Conservation (phyloP, 164 flowering plant species). For the Macadamia tetraphylla region DNA sequence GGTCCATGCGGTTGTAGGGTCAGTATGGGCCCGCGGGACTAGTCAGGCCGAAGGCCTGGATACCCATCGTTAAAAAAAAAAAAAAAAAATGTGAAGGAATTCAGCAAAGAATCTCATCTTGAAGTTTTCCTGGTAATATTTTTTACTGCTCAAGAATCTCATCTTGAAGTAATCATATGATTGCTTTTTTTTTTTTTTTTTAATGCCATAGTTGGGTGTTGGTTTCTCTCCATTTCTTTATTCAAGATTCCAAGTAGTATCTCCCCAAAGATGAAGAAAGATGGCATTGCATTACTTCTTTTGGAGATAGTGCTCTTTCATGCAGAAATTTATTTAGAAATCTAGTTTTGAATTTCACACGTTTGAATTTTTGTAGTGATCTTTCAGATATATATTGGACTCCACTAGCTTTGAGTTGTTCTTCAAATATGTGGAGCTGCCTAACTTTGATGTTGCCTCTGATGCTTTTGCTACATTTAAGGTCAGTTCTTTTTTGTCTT, state of each 20-base stretch:
- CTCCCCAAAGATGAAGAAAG: background rate
- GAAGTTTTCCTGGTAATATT: background rate
- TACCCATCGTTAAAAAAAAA: too few relatives aligned
- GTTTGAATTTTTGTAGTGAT: slow-evolving; percentile 30
- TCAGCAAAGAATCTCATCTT: too few relatives aligned
- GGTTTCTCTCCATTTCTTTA: background rate
- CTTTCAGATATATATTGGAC: slow-evolving; percentile 88
- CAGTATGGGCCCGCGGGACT: too few relatives aligned
- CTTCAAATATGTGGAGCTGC: slow-evolving; percentile 92
- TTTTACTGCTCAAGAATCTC: background rate
- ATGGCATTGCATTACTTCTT: background rate
- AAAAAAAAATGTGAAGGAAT: too few relatives aligned
- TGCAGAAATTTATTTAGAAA: background rate
- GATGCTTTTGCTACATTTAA: slow-evolving; percentile 96
- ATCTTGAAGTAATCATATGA: too few relatives aligned
- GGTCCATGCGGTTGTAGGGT: too few relatives aligned
- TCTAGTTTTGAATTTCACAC: slow-evolving; percentile 18
- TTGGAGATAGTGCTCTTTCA: background rate
- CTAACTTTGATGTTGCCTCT: slow-evolving; percentile 89
- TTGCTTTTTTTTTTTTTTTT: too few relatives aligned
- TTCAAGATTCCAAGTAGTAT: background rate
- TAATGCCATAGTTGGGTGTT: too few relatives aligned
- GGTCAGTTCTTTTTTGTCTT: slow-evolving; percentile 48
- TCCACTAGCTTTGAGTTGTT: slow-evolving; percentile 88
- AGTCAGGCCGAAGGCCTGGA: too few relatives aligned